A percentile compares a stretch with the other conserved stretches of the same genome.
Conservation (phyloP, 352 stramenopile species). For the Globisporangium okanoganense region DNA sequence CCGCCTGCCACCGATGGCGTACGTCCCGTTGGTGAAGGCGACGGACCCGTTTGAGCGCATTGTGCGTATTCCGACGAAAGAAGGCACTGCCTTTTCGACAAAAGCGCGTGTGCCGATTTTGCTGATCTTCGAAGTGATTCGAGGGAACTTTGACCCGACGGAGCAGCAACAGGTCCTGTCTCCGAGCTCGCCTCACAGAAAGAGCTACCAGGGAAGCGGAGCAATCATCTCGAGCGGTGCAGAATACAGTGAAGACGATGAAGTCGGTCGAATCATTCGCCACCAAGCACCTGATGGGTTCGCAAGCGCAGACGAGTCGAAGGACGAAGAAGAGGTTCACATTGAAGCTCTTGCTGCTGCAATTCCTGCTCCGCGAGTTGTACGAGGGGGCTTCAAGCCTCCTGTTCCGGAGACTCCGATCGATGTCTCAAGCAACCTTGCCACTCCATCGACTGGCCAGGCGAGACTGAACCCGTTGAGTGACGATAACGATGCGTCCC, state of each 20-base stretch:
- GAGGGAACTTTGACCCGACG: constrained; percentile 57
- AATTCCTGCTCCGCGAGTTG: constrained; percentile 17
- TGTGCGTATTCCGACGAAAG: constrained; percentile 76
- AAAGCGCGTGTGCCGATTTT: constrained; percentile 85
- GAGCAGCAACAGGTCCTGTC: constrained; percentile 47
- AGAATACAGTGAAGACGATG: constrained; percentile 79
- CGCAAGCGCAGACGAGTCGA: constrained; percentile 33
- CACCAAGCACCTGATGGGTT: constrained; percentile 64
- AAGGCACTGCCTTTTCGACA: constrained; percentile 86
- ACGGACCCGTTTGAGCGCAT: constrained; percentile 88
- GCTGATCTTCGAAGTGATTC: constrained; percentile 88
- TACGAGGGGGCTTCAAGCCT: constrained; percentile 9
- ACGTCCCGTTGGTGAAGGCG: constrained; percentile 83
- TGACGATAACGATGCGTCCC: constrained; percentile 22
- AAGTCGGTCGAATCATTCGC: constrained; percentile 69
- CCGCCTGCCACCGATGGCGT: constrained; percentile 83
- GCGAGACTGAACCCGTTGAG: constrained; percentile 21
- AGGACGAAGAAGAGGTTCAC: constrained; percentile 15
- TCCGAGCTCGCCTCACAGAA: constrained; percentile 48
- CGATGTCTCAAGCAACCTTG: constrained; percentile 45
- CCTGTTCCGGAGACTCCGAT: constrained; percentile 67
- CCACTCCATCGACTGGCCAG: constrained; percentile 45
- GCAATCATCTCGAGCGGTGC: constrained; percentile 41
- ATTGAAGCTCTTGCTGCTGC: constrained; percentile 1
- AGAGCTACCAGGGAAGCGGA: constrained; percentile 29